Conservation (phyloP, 805 yeast genomes). For the Kluyveromyces nonfermentans region DNA sequence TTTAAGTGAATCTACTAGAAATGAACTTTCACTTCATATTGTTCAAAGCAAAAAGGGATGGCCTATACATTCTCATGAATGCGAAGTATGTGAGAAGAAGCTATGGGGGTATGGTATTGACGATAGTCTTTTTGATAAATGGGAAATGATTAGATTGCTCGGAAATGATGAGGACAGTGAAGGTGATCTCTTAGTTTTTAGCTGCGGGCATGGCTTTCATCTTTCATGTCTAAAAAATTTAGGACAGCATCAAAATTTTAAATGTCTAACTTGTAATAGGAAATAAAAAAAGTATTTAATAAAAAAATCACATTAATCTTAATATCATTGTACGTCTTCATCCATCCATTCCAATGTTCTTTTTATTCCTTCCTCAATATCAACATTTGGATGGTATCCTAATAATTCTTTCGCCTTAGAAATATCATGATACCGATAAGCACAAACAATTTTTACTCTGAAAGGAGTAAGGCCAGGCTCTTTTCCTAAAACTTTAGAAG, state of each 20-base stretch:
- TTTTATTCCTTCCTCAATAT: slow-evolving; percentile 67
- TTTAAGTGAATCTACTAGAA: slow-evolving; percentile 46
- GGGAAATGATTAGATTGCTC: slow-evolving; percentile 41
- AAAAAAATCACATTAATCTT: background rate
- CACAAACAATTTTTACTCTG: slow-evolving; percentile 87
- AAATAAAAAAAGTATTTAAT: background rate
- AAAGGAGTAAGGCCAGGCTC: slow-evolving; percentile 95
- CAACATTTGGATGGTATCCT: slow-evolving; percentile 75
- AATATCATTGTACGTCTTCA: slow-evolving; percentile 33
- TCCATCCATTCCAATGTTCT: slow-evolving; percentile 84
- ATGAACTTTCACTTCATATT: slow-evolving; percentile 36
- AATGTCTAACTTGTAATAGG: slow-evolving; percentile 18
- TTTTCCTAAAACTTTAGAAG: slow-evolving; percentile 61
- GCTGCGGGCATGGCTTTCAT: slow-evolving; percentile 27
- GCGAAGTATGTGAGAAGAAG: slow-evolving; percentile 68
- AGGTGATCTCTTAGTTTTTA: slow-evolving; percentile 14
- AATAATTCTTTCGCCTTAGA: slow-evolving; percentile 70
- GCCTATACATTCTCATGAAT: slow-evolving; percentile 45
- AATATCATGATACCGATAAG: slow-evolving; percentile 87
- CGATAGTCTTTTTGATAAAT: slow-evolving; percentile 40
- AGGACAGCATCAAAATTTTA: slow-evolving; percentile 17
- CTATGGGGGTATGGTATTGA: slow-evolving; percentile 61
- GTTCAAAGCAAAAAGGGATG: slow-evolving; percentile 48
- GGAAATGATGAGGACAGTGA: slow-evolving; percentile 9
- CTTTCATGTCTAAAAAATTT: slow-evolving; percentile 19